Base-by-base conservation (phyloP, 2,329 filamentous ascomycete species). In the Massarina eburnea region DNA sequence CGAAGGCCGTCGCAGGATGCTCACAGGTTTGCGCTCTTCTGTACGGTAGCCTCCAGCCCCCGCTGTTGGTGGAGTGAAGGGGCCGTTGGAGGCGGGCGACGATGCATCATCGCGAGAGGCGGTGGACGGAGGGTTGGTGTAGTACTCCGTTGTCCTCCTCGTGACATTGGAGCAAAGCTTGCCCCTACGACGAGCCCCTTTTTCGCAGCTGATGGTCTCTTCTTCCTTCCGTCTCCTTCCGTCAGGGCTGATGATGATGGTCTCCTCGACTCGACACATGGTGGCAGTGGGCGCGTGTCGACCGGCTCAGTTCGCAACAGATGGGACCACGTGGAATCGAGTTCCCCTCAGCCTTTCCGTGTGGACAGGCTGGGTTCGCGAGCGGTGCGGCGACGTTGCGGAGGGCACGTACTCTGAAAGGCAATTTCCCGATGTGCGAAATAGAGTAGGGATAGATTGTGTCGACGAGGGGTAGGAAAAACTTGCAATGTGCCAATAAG, bases 231-330 rank as follows among this genome's bases (percentile, higher is more conserved):
- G 49, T 15, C 54, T 53, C 22, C 54, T 47, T 41, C 66, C 66
- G 41, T 66, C 59, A 19, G 51, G 14, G 18, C 44, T 29, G 45
- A 61, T 52, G 45, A 66, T 66, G 39, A 64, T 38, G n/a, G 54
- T 57, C 43, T 66, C 59, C 27, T 68, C 61, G 24, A 68, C 48
- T 30, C 59, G 54, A 43, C 66, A 70, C 66, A 70, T 70, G 19
- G 46, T 53, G 48, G 40, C 35, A 35, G 43, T 29, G 34, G 42
- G 15, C 12, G 24, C 8, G 17, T 26, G 37, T 17, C 17, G 27
- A 41, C 12, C 41, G 18, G 18, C 33, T 19, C 12, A 36, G 30
- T 14, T 17, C 21, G 24, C 32, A 22, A 21, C 22, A 19, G 41
- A 40, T 18, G 39, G 8, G 39, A 15, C 33, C 18, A 27, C 22